Conservation (phyloP, 331 rosid species). For the Pyracantha coccinea region DNA sequence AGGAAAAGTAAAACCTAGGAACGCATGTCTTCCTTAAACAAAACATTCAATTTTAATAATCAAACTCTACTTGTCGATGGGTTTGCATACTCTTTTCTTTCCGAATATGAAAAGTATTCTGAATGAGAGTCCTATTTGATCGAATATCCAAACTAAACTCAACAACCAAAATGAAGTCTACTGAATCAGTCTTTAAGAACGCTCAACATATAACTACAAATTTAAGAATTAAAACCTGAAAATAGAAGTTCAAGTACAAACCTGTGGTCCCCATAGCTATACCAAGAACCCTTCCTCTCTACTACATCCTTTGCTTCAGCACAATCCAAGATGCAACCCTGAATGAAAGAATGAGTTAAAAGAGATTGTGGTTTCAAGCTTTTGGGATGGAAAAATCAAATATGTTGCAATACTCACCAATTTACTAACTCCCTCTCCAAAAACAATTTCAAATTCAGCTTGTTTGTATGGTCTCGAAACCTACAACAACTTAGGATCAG, state of each 20-base stretch:
- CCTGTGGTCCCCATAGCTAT: conserved; percentile 92
- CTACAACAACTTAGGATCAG: conserved; percentile 37
- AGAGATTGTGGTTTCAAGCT: conserved; percentile 3
- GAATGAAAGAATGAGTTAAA: conserved; percentile 30
- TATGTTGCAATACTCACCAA: conserved; percentile 43
- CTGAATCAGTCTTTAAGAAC: neutral
- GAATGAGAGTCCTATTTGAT: neutral
- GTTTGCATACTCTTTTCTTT: neutral
- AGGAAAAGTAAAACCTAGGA: no score
- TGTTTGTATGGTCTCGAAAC: conserved; percentile 97
- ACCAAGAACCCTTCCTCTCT: conserved; percentile 91
- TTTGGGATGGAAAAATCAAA: neutral
- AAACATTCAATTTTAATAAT: no score
- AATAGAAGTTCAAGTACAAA: conserved; percentile 22
- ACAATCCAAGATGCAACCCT: conserved; percentile 98
- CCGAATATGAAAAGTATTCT: neutral
- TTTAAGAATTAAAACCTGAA: conserved; percentile 1
- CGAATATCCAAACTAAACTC: neutral
- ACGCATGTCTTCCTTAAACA: no score
- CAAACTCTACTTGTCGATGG: neutral
- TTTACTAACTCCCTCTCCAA: conserved; percentile 88
- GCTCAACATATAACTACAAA: neutral
- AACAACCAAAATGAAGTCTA: no score
- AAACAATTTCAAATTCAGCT: conserved; percentile 93
- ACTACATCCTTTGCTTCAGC: conserved; percentile 82